These are phyloP conservation scores for Corylus avellana DNA, from an alignment of 306 rosid species.

Conservation along the genomic window DNA sequence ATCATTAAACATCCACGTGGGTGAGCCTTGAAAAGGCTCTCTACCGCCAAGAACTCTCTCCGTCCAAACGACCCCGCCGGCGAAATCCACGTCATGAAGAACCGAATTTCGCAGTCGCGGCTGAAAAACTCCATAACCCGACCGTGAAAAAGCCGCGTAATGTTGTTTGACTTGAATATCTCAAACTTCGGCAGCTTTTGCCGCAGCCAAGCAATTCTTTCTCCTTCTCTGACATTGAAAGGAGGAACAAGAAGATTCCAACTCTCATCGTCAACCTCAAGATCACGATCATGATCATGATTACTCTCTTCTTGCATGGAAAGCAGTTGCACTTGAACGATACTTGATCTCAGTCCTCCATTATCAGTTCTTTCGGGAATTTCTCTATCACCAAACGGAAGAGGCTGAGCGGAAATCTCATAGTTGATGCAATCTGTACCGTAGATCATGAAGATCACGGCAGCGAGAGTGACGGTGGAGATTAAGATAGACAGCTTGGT, in stretches of 20 bases:
- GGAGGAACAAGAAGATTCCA: slow-evolving; percentile 43
- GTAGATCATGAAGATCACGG: slow-evolving; percentile 40
- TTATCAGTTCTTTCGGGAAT: slow-evolving; percentile 2
- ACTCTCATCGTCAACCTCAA: slow-evolving; percentile 18
- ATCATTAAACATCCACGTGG: slow-evolving; percentile 71
- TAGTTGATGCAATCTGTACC: slow-evolving; percentile 23
- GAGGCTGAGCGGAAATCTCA: slow-evolving; percentile 14
- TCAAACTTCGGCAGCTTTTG: slow-evolving; percentile 38
- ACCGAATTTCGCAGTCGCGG: slow-evolving; percentile 44
- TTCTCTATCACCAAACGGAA: background rate
- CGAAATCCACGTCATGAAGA: slow-evolving; percentile 75
- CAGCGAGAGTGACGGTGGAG: slow-evolving; percentile 33
- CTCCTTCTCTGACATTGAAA: slow-evolving; percentile 37
- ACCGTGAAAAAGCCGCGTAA: slow-evolving; percentile 40
- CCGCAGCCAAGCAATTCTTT: slow-evolving; percentile 60
- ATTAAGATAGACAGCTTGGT: slow-evolving; percentile 34
- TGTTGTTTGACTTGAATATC: slow-evolving; percentile 51
- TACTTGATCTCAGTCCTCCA: slow-evolving; percentile 25
- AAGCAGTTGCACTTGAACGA: slow-evolving; percentile 10
- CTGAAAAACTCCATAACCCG: slow-evolving; percentile 43
- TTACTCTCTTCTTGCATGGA: slow-evolving; percentile 31
- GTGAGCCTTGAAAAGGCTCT: slow-evolving; percentile 63
- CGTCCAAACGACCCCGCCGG: slow-evolving; percentile 43
- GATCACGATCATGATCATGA: too few relatives aligned
- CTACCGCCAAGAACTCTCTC: slow-evolving; percentile 52